These are phyloP conservation scores for Ramaria sp. DNA, from an alignment of 768 basidiomycete species.

Conservation along the genomic window DNA sequence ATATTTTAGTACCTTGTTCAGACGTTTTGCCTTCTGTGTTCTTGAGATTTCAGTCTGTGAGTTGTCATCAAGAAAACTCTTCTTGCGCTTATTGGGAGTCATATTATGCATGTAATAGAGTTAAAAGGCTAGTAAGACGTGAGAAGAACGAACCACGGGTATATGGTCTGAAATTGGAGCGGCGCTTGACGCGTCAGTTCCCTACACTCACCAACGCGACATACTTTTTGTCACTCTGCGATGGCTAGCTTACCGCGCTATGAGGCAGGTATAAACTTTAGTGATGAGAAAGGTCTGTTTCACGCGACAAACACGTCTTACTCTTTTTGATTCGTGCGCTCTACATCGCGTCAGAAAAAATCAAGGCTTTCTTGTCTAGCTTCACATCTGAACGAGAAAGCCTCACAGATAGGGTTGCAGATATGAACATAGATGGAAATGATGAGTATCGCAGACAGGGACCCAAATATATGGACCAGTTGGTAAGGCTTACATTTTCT, in stretches of 20 bases:
- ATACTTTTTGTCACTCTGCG: not conserved
- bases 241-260: conserved; percentile 8
- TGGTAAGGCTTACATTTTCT: conserved; percentile 41
- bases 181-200: not conserved
- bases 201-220: not conserved
- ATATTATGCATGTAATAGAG: too few species aligned
- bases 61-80: too few species aligned
- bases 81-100: too few species aligned
- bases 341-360: conserved; percentile 39
- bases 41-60: too few species aligned
- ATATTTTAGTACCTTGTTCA: too few species aligned
- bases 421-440: conserved; percentile 54
- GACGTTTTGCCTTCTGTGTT: too few species aligned
- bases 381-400: conserved; percentile 56
- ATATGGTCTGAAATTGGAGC: not conserved
- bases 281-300: conserved; percentile 56
- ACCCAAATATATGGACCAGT: conserved; percentile 73
- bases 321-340: not conserved
- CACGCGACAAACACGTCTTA: not conserved
- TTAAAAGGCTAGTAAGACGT: too few species aligned
- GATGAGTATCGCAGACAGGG: conserved; percentile 29
- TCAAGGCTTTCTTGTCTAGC: conserved; percentile 58
- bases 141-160: too few species aligned
- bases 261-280: conserved; percentile 44
- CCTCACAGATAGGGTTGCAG: conserved; percentile 53